Evolutionary conservation across 2,329 filamentous ascomycete species (phyloP).

Genomic region (Fusarium sp.): DNA sequence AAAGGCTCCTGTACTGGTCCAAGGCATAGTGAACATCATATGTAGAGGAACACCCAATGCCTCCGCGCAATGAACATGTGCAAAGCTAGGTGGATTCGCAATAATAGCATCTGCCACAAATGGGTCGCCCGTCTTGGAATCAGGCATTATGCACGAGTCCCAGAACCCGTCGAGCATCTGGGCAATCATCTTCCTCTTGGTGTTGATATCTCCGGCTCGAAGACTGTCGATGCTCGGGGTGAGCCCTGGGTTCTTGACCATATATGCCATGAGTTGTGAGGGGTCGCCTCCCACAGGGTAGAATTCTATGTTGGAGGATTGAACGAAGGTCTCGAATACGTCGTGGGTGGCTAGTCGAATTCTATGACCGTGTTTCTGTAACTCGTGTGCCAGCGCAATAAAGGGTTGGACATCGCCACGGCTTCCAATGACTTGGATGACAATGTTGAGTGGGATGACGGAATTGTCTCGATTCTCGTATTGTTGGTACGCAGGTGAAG

Average conservation of each 20-base stretch:
- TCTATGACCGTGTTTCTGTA: slow-evolving; percentile 28
- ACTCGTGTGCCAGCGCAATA: slow-evolving; percentile 16
- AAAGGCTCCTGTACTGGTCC: slow-evolving; percentile 79
- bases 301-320: slow-evolving; percentile 9
- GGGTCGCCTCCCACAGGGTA: slow-evolving; percentile 21
- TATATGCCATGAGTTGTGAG: slow-evolving; percentile 23
- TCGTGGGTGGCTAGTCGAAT: slow-evolving; percentile 29
- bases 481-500: neutral
- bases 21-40: slow-evolving; percentile 91
- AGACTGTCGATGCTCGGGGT: slow-evolving; percentile 6
- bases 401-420: slow-evolving; percentile 33
- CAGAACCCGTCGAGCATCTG: slow-evolving; percentile 16
- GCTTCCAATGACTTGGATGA: slow-evolving; percentile 30
- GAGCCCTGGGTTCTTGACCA: neutral
- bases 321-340: slow-evolving; percentile 14
- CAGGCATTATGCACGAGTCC: slow-evolving; percentile 28
- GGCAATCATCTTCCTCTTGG: slow-evolving; percentile 6
- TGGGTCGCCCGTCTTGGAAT: slow-evolving; percentile 48
- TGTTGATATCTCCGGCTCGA: neutral
- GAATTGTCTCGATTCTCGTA: neutral
- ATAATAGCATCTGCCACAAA: slow-evolving; percentile 84
- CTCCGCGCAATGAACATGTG: slow-evolving; percentile 83
- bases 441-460: slow-evolving; percentile 8
- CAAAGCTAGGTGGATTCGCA: slow-evolving; percentile 83
- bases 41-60: slow-evolving; percentile 81